Evolutionary conservation across 2,329 filamentous ascomycete genomes (phyloP).

Genomic region (Dothidotthia symphoricarpi): DNA sequence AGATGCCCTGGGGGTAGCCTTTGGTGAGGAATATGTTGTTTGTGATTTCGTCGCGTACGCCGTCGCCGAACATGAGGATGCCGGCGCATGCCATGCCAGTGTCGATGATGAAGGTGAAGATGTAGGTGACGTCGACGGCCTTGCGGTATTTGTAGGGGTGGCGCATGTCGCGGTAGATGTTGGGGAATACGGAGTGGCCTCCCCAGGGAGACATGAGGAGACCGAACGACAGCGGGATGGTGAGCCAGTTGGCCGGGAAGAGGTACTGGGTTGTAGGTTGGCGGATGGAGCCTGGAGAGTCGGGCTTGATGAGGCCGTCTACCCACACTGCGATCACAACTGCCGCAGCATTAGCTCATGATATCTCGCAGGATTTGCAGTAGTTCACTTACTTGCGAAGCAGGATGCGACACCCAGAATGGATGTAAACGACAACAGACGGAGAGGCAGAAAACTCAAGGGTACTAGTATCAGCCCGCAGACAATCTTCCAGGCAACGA

Average conservation of each 20-base stretch:
- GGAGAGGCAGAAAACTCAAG: slow-evolving; percentile 79
- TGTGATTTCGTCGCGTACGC: slow-evolving; percentile 84
- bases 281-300: slow-evolving; percentile 76
- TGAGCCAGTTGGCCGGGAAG: slow-evolving; percentile 82
- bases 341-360: too few relatives aligned
- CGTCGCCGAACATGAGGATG: slow-evolving; percentile 90
- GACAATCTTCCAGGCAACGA: slow-evolving; percentile 78
- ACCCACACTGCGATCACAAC: slow-evolving; percentile 80
- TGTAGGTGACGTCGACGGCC: slow-evolving; percentile 76
- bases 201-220: slow-evolving; percentile 83
- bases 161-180: slow-evolving; percentile 75
- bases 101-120: slow-evolving; percentile 82
- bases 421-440: slow-evolving; percentile 83
- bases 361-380: too few relatives aligned
- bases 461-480: slow-evolving; percentile 77
- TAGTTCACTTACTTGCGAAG: slow-evolving; percentile 75
- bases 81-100: slow-evolving; percentile 78
- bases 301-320: slow-evolving; percentile 81
- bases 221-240: slow-evolving; percentile 83
- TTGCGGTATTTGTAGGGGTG: slow-evolving; percentile 78
- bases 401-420: slow-evolving; percentile 90
- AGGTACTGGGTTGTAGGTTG: slow-evolving; percentile 77
- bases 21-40: slow-evolving; percentile 76
- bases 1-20: slow-evolving; percentile 71
- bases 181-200: slow-evolving; percentile 76